Evolutionary conservation across 2,329 filamentous ascomycete species (phyloP).

Genomic region (Sclerotinia spermophila): DNA sequence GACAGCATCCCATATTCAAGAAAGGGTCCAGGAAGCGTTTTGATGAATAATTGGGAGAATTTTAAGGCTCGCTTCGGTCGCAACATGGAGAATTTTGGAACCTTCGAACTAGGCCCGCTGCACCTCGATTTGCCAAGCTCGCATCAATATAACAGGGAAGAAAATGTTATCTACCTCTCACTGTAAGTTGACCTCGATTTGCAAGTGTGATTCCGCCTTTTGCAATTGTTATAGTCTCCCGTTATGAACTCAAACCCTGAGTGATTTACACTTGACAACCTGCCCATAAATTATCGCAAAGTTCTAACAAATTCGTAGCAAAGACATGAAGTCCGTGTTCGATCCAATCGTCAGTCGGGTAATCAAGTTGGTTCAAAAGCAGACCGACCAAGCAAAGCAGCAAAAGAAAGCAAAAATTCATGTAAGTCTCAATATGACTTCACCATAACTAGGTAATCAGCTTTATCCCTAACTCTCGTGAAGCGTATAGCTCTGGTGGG

Average conservation of each 20-base stretch:
- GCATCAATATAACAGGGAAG: slow-evolving; percentile 22
- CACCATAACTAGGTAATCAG: too few relatives aligned
- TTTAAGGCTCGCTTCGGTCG: slow-evolving; percentile 25
- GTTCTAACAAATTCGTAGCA: slow-evolving; percentile 11
- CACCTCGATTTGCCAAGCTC: slow-evolving; percentile 23
- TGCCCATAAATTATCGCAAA: background rate
- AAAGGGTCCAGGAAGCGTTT: slow-evolving; percentile 26
- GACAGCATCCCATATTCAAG: slow-evolving; percentile 19
- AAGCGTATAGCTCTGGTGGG: slow-evolving; percentile 28
- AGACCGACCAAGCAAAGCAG: slow-evolving; percentile 22
- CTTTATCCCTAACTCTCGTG: background rate
- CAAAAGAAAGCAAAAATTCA: slow-evolving; percentile 22
- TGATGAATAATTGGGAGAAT: slow-evolving; percentile 25
- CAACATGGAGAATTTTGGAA: slow-evolving; percentile 9
- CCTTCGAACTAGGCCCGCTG: slow-evolving; percentile 20
- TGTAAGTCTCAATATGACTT: slow-evolving; percentile 15
- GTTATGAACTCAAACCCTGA: background rate
- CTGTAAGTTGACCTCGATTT: slow-evolving; percentile 20
- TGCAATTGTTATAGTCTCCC: background rate
- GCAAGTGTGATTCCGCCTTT: background rate
- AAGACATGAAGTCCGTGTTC: slow-evolving; percentile 28
- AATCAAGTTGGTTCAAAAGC: slow-evolving; percentile 22
- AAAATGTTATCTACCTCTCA: slow-evolving; percentile 22
- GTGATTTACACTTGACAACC: background rate
- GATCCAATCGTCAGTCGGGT: slow-evolving; percentile 28